phyloP scores from a whole-genome alignment of 164 flowering plant species.

The Litsea cubeba region DNA sequence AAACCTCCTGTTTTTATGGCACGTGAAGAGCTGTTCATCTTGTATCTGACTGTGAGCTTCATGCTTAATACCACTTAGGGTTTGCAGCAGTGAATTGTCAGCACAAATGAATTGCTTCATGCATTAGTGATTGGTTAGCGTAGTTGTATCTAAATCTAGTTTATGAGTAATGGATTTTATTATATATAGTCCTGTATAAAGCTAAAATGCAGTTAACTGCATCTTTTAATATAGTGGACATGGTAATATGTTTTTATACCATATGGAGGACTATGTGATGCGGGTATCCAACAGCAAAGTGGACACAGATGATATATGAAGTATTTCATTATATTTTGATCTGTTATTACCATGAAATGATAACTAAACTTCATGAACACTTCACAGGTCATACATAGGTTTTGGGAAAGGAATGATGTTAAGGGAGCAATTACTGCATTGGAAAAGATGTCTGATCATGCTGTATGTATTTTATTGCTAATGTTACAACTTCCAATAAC shows the following conservation, averaged over 20 bases:
- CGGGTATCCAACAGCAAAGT: background rate
- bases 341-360: background rate
- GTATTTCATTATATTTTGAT: background rate
- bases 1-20: background rate
- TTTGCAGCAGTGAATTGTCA: background rate
- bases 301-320: background rate
- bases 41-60: background rate
- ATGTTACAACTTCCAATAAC: background rate
- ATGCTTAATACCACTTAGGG: background rate
- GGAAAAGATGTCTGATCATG: slow-evolving; percentile 88
- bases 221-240: background rate
- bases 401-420: slow-evolving; percentile 78
- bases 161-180: background rate
- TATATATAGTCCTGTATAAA: background rate
- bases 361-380: background rate
- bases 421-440: slow-evolving; percentile 69
- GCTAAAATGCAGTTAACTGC: background rate
- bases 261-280: background rate
- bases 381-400: slow-evolving; percentile 60
- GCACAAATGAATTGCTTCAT: background rate
- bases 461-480: slow-evolving; percentile 44
- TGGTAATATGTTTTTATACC: background rate
- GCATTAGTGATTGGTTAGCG: background rate
- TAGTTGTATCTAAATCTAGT: background rate
- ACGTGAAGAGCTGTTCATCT: background rate